Percentiles rank a stretch among this genome's conserved stretches.
Evolutionary conservation across 805 yeast species (phyloP).

Genomic region (Kodamaea kaohsiungensis): DNA sequence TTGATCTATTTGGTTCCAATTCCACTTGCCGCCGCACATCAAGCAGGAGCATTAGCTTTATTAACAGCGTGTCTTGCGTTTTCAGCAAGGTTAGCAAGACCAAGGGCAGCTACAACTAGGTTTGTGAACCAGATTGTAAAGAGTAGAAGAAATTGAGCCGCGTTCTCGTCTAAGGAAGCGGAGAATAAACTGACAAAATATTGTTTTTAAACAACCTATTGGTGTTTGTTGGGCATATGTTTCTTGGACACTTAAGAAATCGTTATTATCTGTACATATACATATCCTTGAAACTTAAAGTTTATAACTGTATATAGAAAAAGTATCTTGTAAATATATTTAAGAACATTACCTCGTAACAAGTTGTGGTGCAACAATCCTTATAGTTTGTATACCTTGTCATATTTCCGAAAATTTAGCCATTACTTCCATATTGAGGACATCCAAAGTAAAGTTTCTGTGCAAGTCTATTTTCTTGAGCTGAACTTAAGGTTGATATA

Average conservation of each 20-base stretch:
- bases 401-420: background rate
- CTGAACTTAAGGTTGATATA: background rate
- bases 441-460: too few species aligned
- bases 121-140: background rate
- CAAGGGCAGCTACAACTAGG: constrained; percentile 21
- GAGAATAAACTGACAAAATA: background rate
- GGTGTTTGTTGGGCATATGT: background rate
- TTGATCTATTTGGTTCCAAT: constrained; percentile 87
- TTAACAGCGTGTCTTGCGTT: constrained; percentile 71
- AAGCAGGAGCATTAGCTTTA: constrained; percentile 92
- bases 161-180: background rate
- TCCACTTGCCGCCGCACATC: constrained; percentile 92
- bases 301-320: background rate
- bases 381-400: background rate
- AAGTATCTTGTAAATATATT: background rate
- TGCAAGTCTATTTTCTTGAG: too few species aligned
- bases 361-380: background rate
- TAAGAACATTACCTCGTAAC: background rate
- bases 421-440: background rate
- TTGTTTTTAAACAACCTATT: too few species aligned
- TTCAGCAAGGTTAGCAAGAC: constrained; percentile 36
- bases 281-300: background rate
- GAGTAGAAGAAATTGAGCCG: background rate
- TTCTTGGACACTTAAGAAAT: background rate
- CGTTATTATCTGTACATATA: background rate